A percentile compares a stretch with the other conserved stretches of the same genome.
Evolutionary conservation across 495 filamentous ascomycete species (phyloP).

Genomic region (Lasiosphaeria miniovina): DNA sequence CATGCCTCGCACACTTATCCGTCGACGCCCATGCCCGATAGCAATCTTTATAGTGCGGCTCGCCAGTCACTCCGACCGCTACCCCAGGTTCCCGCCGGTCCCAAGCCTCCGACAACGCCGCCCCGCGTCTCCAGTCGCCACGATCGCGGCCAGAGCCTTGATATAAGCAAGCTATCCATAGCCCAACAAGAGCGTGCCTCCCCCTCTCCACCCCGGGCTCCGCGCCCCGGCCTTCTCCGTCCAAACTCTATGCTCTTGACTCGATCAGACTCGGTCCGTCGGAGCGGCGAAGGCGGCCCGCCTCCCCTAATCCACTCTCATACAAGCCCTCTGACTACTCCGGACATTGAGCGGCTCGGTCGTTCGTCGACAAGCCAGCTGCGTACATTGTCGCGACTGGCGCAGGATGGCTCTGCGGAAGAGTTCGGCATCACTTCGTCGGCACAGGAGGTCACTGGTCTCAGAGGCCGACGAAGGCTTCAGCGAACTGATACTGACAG

Average conservation of each 20-base stretch:
- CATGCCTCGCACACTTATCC: conserved; percentile 37
- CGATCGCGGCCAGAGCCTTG: conserved; percentile 50
- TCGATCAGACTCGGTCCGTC: conserved; percentile 48
- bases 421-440: conserved; percentile 74
- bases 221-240: conserved; percentile 42
- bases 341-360: conserved; percentile 74
- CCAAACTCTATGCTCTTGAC: conserved; percentile 54
- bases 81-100: conserved; percentile 59
- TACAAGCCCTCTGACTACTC: conserved; percentile 52
- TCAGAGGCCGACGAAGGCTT: conserved; percentile 77
- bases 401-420: conserved; percentile 66
- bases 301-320: conserved; percentile 44
- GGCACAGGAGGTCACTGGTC: conserved; percentile 78
- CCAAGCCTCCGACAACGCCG: conserved; percentile 22
- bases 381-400: conserved; percentile 82
- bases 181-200: conserved; percentile 32
- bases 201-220: conserved; percentile 26
- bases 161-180: conserved; percentile 47
- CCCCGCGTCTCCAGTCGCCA: conserved; percentile 26
- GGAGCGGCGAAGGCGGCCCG: conserved; percentile 28
- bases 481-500: conserved; percentile 63
- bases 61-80: conserved; percentile 77
- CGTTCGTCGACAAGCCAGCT: conserved; percentile 86
- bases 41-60: conserved; percentile 60
- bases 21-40: conserved; percentile 46